Percentiles rank a stretch among this genome's conserved stretches.
These are phyloP conservation scores for Xylariaceae sp. DNA, from an alignment of 2,329 filamentous ascomycete genomes.

Conservation along the genomic window DNA sequence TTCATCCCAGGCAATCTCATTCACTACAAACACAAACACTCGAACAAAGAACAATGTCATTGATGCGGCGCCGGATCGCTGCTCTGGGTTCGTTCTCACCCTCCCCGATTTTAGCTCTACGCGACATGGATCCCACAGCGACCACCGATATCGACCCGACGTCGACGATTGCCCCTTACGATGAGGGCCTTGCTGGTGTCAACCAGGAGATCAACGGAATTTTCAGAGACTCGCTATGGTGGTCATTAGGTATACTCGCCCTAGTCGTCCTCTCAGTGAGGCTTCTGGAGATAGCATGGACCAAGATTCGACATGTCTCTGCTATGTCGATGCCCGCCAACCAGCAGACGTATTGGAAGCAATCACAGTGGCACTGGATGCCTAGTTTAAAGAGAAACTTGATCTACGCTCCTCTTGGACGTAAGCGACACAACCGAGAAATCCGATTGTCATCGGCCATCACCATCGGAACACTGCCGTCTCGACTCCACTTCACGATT, in stretches of 20 bases:
- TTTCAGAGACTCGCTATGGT: conserved; percentile 55
- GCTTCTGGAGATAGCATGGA: conserved; percentile 49
- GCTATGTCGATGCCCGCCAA: conserved; percentile 50
- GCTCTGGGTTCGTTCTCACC: conserved; percentile 27
- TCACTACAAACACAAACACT: conserved; percentile 8
- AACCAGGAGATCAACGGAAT: conserved; percentile 53
- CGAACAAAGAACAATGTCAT: conserved; percentile 26
- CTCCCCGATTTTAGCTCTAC: conserved; percentile 27
- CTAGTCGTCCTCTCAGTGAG: conserved; percentile 50
- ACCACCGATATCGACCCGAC: conserved; percentile 24
- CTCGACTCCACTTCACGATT: conserved; percentile 56
- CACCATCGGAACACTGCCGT: conserved; percentile 57
- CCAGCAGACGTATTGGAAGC: conserved; percentile 56
- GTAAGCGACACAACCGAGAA: conserved; percentile 63
- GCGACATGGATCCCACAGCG: conserved; percentile 22
- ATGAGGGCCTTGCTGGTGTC: conserved; percentile 54
- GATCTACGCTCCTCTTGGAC: conserved; percentile 58
- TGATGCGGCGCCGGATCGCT: conserved; percentile 33
- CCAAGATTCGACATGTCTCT: conserved; percentile 53
- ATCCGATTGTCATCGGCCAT: conserved; percentile 54
- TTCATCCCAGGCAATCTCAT: conserved; percentile 13
- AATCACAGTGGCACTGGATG: conserved; percentile 55
- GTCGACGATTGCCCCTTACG: conserved; percentile 51
- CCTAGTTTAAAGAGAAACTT: conserved; percentile 58
- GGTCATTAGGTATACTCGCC: conserved; percentile 52